Percentiles rank a stretch among this genome's conserved stretches.
phyloP scores from a whole-genome alignment of 2,329 filamentous ascomycete species.

The Aspergillus sp. region DNA sequence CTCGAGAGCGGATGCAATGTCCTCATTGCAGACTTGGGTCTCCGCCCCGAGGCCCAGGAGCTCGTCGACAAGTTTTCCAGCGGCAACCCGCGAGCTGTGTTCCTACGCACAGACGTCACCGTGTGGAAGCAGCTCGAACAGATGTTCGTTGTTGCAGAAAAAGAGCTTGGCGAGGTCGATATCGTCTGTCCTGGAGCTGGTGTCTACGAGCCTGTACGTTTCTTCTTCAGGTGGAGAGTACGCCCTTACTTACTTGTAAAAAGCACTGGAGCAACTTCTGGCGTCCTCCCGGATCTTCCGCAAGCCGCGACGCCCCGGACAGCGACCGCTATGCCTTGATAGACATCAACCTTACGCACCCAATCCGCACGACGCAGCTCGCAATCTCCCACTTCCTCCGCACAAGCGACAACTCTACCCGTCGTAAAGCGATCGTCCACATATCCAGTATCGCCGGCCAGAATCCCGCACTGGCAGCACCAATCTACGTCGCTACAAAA shows the following conservation, averaged over 20 bases:
- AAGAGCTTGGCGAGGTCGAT: conserved; percentile 53
- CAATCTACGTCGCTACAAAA: conserved; percentile 56
- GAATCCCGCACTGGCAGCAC: conserved; percentile 41
- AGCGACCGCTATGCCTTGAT: conserved; percentile 50
- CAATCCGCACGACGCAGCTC: conserved; percentile 56
- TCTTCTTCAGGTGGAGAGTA: background rate
- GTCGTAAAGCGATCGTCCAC: conserved; percentile 51
- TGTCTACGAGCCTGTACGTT: conserved; percentile 48
- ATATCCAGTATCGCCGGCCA: conserved; percentile 56
- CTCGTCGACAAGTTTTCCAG: conserved; percentile 44
- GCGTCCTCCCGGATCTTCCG: conserved; percentile 49
- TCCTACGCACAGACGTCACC: conserved; percentile 54
- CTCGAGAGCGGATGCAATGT: conserved; percentile 53
- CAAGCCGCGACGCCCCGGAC: conserved; percentile 47
- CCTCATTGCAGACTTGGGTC: conserved; percentile 49
- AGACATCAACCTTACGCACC: conserved; percentile 59
- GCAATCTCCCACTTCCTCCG: conserved; percentile 55
- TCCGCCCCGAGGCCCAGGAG: conserved; percentile 51
- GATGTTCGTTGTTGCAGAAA: conserved; percentile 55
- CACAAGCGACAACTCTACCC: conserved; percentile 29
- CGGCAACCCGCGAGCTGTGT: conserved; percentile 41
- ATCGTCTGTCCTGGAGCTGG: conserved; percentile 55
- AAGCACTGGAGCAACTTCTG: conserved; percentile 57
- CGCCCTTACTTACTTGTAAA: background rate
- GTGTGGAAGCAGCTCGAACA: conserved; percentile 55